These are phyloP conservation scores for Monosporozyma servazzii DNA, from an alignment of 805 yeast genomes.

Conservation along the genomic window DNA sequence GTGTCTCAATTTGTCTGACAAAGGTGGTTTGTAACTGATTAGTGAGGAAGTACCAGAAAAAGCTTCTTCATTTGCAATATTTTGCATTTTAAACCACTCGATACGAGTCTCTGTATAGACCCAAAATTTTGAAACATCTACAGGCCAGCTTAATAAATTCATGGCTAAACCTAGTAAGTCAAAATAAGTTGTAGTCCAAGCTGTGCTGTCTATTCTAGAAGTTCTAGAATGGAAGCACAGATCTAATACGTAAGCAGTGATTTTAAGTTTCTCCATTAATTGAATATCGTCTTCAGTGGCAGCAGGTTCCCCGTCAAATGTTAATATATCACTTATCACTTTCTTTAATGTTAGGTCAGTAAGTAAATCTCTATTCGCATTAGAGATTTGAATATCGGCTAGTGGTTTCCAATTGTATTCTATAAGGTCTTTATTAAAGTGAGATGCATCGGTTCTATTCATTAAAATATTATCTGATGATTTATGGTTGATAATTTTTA, in stretches of 20 bases:
- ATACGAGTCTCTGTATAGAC: constrained; percentile 24
- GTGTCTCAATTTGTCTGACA: constrained; percentile 23
- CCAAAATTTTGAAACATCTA: constrained; percentile 20
- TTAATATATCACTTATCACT: constrained; percentile 10
- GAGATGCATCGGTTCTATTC: not conserved
- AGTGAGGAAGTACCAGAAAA: constrained; percentile 18
- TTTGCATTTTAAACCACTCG: constrained; percentile 23
- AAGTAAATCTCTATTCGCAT: constrained; percentile 8
- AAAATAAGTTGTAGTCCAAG: constrained; percentile 21
- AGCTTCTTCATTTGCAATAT: constrained; percentile 5
- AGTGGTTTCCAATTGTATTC: constrained; percentile 13
- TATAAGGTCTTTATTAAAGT: constrained; percentile 6
- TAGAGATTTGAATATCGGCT: not conserved
- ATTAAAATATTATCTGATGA: not conserved
- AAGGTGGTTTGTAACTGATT: constrained; percentile 26
- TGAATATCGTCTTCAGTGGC: not conserved
- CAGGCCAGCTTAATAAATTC: constrained; percentile 22
- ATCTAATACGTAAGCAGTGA: constrained; percentile 19
- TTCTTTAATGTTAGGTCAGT: constrained; percentile 13
- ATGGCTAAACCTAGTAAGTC: constrained; percentile 15
- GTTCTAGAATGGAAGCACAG: constrained; percentile 17
- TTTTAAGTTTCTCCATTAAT: constrained; percentile 2
- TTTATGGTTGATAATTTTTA: not conserved
- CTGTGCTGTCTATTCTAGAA: constrained; percentile 7
- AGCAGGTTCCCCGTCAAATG: not conserved